phyloP scores from a whole-genome alignment of 2,329 filamentous ascomycete species.

The Colletotrichum shisoi region DNA sequence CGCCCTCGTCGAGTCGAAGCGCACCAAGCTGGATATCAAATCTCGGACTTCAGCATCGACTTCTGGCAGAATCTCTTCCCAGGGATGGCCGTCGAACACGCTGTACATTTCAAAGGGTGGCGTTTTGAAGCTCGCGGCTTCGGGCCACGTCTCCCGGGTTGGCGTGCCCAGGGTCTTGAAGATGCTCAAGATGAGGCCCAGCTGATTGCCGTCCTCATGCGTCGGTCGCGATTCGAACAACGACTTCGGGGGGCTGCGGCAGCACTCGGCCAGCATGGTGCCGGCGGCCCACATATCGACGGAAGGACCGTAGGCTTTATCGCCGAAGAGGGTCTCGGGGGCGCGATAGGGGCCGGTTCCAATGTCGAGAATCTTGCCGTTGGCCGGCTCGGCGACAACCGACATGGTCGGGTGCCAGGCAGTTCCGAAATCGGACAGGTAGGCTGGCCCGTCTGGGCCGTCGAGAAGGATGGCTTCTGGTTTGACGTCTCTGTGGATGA shows the following conservation, averaged over 20 bases:
- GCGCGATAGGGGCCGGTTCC: slow-evolving; percentile 91
- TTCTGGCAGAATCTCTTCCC: slow-evolving; percentile 73
- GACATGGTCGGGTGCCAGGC: slow-evolving; percentile 75
- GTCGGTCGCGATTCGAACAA: slow-evolving; percentile 81
- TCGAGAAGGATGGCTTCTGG: slow-evolving; percentile 85
- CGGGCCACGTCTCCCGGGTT: slow-evolving; percentile 81
- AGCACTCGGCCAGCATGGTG: slow-evolving; percentile 81
- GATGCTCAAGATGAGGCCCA: slow-evolving; percentile 89
- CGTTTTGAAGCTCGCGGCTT: slow-evolving; percentile 70
- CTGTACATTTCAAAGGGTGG: slow-evolving; percentile 93
- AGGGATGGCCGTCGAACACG: slow-evolving; percentile 71
- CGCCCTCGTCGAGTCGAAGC: slow-evolving; percentile 74
- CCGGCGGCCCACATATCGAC: slow-evolving; percentile 93
- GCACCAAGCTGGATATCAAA: slow-evolving; percentile 72
- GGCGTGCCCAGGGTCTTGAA: slow-evolving; percentile 93
- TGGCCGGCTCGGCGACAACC: slow-evolving; percentile 66
- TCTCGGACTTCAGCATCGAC: slow-evolving; percentile 67
- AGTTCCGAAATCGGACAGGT: slow-evolving; percentile 90
- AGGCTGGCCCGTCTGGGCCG: slow-evolving; percentile 73
- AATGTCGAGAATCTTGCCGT: slow-evolving; percentile 86
- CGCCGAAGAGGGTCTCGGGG: slow-evolving; percentile 88
- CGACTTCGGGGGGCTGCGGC: slow-evolving; percentile 60
- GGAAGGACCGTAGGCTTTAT: slow-evolving; percentile 72
- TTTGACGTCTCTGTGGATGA: slow-evolving; percentile 94
- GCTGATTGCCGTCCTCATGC: slow-evolving; percentile 85